Evolutionary conservation across 345 rosid genomes (phyloP), one percentile per base, ranked within the genome.

Genomic region (Ceriops decandra): DNA sequence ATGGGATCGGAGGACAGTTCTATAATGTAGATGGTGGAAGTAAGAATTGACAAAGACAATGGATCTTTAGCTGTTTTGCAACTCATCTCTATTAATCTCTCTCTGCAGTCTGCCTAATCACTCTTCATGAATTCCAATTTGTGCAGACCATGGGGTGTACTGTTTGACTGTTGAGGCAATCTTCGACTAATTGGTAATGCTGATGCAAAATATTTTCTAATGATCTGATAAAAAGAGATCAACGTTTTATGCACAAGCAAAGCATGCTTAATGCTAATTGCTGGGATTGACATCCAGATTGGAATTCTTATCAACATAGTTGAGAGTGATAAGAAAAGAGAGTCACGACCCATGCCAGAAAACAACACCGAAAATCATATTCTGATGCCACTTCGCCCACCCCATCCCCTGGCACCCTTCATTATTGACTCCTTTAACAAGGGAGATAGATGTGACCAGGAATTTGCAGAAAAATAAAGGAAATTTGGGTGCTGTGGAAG

Each of bases 271-370:
- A 22, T 57, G 52, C 19, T 62, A 19, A 52, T 15, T 62, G 69
- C 36, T 42, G 74, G 68, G 57, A 67, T 21, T 63, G 81, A 77
- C 53, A 76, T 75, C 63, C 79, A 72, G 76, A 65, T 21, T 73
- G 69, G 68, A 80, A 78, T 82, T 78, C 84, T 75, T 84, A 83
- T 82, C 84, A 68, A 67, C 80, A 78, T 62, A 72, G 73, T 28
- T 67, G 83, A 77, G 49, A 81, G 62, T 71, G 80, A 78, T 52
- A 10, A 69, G 65, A 68, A 51, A 64, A 71, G 71, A 58, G 74
- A 76, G 78, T 79, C 67, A 75, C 62, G 54, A 66, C 42, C 47
- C 31, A 67, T 64, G 60, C 57, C 59, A 31, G 42, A 72, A 64
- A 73, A 52, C 54, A 64, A 68, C 60, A 66, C 7, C 16, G 30